Base-by-base conservation (phyloP, 768 basidiomycete genomes). In the Obba rivulosa region DNA sequence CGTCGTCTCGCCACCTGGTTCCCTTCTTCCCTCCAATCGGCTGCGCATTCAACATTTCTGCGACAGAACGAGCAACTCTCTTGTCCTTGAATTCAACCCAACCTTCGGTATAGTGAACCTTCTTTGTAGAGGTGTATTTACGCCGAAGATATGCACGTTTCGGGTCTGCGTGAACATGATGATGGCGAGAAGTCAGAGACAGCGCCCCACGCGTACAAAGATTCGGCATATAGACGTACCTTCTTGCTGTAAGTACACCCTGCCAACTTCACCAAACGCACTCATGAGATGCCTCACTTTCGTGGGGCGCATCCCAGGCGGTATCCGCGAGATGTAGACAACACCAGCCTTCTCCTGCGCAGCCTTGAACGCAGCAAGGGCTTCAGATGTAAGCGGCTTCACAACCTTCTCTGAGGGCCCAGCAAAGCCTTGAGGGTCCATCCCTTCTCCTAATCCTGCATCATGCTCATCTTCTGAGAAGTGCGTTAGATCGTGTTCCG, bases 81-180 rank as follows among this genome's bases (percentile, higher is more conserved):
- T 98, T 98, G 69, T 97, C 88, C 55, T 86, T 84, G 71, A 98
- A 97, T 67, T 99, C 96, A 36, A 98, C 86, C 96, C 96, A 99
- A 25, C 96, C 96, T 65, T 99, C 96, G 0, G 87, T 87, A 62
- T 86, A 98, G 58, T 93, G 90, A 10, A 84, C 74, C 55, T 89
- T 89, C 65, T 89, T 87, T 8, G 86, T 91, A 2, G 86, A 73
- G 3, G 88, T 92, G 63, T 83, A 79, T 65, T 92, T 92, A 46
- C 77, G 74, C 21, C 91, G 73, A 38, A 89, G 72, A 70, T 94
- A 91, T 34, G 91, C 88, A n/a, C 84, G 73, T 66, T 93, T 94
- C 9, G 89, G 69, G 63, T 92, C 92, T 93, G 56, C 13, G 42
- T 28, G 46, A 36, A 39, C 22, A 23, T 34, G 40, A 21, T 34